Conservation (phyloP, 768 basidiomycete species). For the Panaeolus papilionaceus region DNA sequence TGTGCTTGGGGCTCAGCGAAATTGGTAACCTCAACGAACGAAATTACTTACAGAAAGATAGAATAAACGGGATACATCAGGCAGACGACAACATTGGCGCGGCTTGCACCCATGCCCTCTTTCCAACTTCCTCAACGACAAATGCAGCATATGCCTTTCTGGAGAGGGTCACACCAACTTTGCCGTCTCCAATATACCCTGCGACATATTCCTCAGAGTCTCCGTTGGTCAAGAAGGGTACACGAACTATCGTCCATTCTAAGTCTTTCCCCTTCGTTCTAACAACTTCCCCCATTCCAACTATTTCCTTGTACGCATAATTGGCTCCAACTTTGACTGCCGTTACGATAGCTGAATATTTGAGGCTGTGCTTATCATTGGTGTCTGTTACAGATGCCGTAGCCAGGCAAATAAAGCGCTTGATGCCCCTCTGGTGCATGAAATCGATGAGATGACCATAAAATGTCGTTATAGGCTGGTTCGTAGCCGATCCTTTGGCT, state of each 20-base stretch:
- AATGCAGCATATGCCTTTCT: constrained; percentile 68
- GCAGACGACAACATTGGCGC: constrained; percentile 47
- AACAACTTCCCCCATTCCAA: constrained; percentile 64
- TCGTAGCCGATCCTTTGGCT: constrained; percentile 46
- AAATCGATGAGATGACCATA: constrained; percentile 60
- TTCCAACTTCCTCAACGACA: constrained; percentile 60
- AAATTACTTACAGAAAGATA: neutral
- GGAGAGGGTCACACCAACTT: constrained; percentile 53
- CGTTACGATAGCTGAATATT: constrained; percentile 49
- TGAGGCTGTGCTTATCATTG: constrained; percentile 59
- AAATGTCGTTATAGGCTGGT: constrained; percentile 66
- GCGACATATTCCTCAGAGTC: constrained; percentile 52
- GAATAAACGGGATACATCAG: constrained; percentile 17
- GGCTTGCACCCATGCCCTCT: constrained; percentile 64
- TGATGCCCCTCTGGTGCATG: constrained; percentile 59
- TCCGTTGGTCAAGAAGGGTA: constrained; percentile 64
- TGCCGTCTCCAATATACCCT: constrained; percentile 74
- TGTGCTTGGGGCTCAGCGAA: neutral
- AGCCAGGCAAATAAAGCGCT: constrained; percentile 69
- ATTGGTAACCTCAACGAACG: neutral
- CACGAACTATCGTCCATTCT: constrained; percentile 75
- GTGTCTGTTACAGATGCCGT: constrained; percentile 70
- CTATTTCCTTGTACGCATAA: constrained; percentile 72
- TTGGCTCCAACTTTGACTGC: constrained; percentile 49
- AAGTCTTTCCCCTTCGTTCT: constrained; percentile 53